These are phyloP conservation scores for Penicillium sp. DNA, from an alignment of 2,329 filamentous ascomycete species.

Conservation along the genomic window DNA sequence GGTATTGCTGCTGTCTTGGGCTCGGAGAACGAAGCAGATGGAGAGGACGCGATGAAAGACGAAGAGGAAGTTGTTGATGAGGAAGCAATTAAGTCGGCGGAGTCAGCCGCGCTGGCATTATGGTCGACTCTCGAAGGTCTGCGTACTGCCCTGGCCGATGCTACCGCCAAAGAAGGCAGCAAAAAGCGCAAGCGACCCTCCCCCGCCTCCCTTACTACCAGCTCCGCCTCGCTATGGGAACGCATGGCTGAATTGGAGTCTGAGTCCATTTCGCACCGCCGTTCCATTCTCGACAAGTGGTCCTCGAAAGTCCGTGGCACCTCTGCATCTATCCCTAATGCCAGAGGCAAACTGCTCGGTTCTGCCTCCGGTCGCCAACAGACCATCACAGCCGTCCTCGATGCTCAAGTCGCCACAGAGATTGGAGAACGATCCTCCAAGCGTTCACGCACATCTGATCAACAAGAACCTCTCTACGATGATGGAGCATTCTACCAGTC, in stretches of 20 bases:
- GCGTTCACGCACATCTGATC: conserved; percentile 22
- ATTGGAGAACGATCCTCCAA: conserved; percentile 28
- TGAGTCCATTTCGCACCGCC: conserved; percentile 52
- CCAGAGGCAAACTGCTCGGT: conserved; percentile 54
- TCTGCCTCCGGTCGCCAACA: conserved; percentile 46
- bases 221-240: conserved; percentile 62
- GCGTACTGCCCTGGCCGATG: conserved; percentile 33
- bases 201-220: conserved; percentile 44
- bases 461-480: conserved; percentile 63
- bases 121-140: conserved; percentile 59
- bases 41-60: conserved; percentile 29
- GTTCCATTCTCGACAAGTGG: conserved; percentile 78
- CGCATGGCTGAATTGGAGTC: conserved; percentile 60
- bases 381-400: conserved; percentile 37
- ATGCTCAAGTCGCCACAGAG: conserved; percentile 39
- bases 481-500: conserved; percentile 92
- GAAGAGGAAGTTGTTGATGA: conserved; percentile 17
- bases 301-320: conserved; percentile 62
- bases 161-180: conserved; percentile 26
- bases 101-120: conserved; percentile 73
- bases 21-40: conserved; percentile 31
- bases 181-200: conserved; percentile 44
- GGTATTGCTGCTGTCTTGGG: conserved; percentile 48
- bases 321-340: conserved; percentile 45
- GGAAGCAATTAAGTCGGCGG: conserved; percentile 62